Evolutionary conservation across 2,329 filamentous ascomycete species (phyloP), one percentile per base, ranked within the genome.

Genomic region (Penicillium glabrum): DNA sequence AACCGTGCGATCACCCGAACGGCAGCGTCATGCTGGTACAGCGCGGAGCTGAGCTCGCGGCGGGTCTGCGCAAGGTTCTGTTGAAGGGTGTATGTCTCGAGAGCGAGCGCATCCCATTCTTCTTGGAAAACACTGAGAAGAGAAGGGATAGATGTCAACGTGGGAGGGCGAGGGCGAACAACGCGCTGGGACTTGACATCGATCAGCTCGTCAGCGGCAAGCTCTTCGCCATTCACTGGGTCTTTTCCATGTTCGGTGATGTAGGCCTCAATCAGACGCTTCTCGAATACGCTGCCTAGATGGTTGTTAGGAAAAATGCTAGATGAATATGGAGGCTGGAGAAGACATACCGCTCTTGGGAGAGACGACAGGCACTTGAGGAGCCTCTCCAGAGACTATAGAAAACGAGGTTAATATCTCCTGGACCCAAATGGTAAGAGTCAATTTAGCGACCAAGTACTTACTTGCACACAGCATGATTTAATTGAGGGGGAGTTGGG

Each of bases 1-100:
- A 99, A 74, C 47, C 93, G 86, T 63, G 92, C 92, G 76, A 99
- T 96, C 48, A 99, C 95, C 61, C 95, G 85, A 49, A 96, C 88
- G n/a, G 95, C 95, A 2, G 95, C 93, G 81, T 99, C 95, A 68
- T 98, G 91, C 77, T 98, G 93, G 77, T 99, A 99, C 24, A 99
- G 82, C 0, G 95, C 91, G 1, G 91, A 95, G 55, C 91, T 91
- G 55, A 99, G 85, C 79, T 99, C 95, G 77, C 97, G 93, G 63
- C 93, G 84, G 43, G 93, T 96, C 72, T 96, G 90, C 51, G 89
- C 84, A 60, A 99, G 82, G 72, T 96, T 91, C 75, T 97, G 90
- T 77, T 90, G 89, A 58, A 98, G 80, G 65, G 91, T 95, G 75
- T 92, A 97, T 50, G 91, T 90, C 78, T 99, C 95, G 35, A 98